Percentiles rank a stretch among this genome's conserved stretches.
Conservation (phyloP, 345 rosid species). For the Noccaea caerulescens region DNA sequence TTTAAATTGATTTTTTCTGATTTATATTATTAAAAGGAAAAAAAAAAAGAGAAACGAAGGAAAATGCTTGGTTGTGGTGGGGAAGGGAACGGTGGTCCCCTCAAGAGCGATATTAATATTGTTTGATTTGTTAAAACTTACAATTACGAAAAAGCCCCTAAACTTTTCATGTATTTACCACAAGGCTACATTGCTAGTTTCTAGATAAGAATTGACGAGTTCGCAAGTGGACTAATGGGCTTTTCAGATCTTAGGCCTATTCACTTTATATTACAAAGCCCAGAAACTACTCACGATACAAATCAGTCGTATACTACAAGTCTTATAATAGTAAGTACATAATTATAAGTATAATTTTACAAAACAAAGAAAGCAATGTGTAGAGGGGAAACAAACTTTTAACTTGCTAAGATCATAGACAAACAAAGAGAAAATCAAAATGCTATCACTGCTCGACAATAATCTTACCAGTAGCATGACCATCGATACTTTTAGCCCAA, state of each 20-base stretch:
- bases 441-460: conserved; percentile 54
- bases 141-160: conserved; percentile 37
- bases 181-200: no score
- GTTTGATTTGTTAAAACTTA: neutral
- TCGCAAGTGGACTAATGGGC: no score
- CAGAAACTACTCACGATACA: no score
- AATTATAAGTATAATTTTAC: neutral
- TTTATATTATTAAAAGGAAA: neutral
- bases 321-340: no score
- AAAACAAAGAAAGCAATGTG: neutral
- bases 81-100: conserved; percentile 57
- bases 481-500: conserved; percentile 69
- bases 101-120: conserved; percentile 26
- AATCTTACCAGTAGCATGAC: conserved; percentile 83
- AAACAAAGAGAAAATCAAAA: neutral
- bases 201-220: no score
- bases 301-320: no score
- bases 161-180: no score
- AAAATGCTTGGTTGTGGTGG: conserved; percentile 62
- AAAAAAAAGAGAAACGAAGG: conserved; percentile 41
- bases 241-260: no score
- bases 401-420: neutral
- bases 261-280: no score
- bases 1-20: neutral
- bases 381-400: neutral